Base-by-base conservation (phyloP, 2,329 filamentous ascomycete genomes). In the Apiospora phragmitis region DNA sequence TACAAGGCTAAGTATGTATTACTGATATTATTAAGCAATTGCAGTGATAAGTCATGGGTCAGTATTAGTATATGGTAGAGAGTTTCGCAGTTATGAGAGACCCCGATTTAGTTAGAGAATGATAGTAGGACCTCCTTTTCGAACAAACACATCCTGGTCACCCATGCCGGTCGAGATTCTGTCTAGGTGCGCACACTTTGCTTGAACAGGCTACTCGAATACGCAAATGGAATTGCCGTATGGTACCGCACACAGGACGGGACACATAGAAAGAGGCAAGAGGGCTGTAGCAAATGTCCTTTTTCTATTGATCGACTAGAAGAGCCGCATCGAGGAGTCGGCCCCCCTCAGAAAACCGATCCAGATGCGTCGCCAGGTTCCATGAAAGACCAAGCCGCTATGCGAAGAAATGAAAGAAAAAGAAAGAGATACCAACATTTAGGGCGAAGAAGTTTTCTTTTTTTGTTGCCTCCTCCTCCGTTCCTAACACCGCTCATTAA, bases 401-500 rank as follows among this genome's bases (percentile, higher is more conserved):
- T 62, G 55, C 55, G 32, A 62, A 62, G 32, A n/a, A 18, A 38
- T 16, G 29, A 3, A 35, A 4, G 29, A 7, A 59, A 16, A 59
- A 32, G 16, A 59, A 18, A 35, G 7, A 59, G 55, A 62, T 35
- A 62, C 8, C 55, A 62, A 38, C 55, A 62, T 62, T 38, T n/a
- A n/a, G 47, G 47, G 47, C 47, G 47, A 49, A 24, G 21, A 24
- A 24, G 11, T 43, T 5, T n/a, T 21, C 18, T 21, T n/a, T 47
- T 47, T 47, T 47, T 47, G 43, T 38, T 38, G 29, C 21, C 55
- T 38, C 7, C 32, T n/a, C 21, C 11, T 32, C 21, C 24, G 4
- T 59, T 32, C 51, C 55, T n/a, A 38, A 62, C 55, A 62, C 55
- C 55, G 55, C 55, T 62, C 29, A 62, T 62, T 62, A 62, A 62